These are phyloP conservation scores for Yarrowia sp. DNA, from an alignment of 805 yeast species.

Conservation along the genomic window DNA sequence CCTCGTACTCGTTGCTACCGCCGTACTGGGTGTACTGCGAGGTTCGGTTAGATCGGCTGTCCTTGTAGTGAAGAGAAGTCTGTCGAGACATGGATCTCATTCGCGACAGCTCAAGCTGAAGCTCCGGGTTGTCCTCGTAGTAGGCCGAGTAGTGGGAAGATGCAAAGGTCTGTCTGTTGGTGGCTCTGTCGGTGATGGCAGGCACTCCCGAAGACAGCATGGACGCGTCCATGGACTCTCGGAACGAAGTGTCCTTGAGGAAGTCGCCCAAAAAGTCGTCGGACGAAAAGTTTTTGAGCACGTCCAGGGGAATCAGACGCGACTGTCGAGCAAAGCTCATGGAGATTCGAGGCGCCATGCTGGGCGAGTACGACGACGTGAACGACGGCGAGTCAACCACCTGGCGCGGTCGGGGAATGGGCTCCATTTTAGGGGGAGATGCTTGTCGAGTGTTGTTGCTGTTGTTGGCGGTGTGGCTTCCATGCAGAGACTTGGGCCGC, in stretches of 20 bases:
- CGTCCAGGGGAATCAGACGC: slow-evolving; percentile 17
- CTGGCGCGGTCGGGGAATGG: slow-evolving; percentile 14
- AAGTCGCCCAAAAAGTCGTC: slow-evolving; percentile 21
- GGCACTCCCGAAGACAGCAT: slow-evolving; percentile 5
- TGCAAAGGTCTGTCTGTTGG: slow-evolving; percentile 22
- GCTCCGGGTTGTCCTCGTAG: slow-evolving; percentile 27
- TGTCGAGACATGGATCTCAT: slow-evolving; percentile 21
- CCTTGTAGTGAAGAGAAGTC: slow-evolving; percentile 12
- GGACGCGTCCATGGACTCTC: slow-evolving; percentile 24
- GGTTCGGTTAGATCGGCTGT: slow-evolving; percentile 18
- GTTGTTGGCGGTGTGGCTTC: not conserved
- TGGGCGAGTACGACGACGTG: slow-evolving; percentile 14
- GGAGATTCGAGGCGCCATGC: slow-evolving; percentile 22
- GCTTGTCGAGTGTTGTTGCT: not conserved
- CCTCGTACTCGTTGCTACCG: slow-evolving; percentile 5
- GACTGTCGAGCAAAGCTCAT: slow-evolving; percentile 25
- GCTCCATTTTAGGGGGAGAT: slow-evolving; percentile 15
- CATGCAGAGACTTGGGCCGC: slow-evolving; percentile 14
- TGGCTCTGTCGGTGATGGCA: slow-evolving; percentile 6
- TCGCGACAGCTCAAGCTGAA: slow-evolving; percentile 26
- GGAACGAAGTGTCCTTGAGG: slow-evolving; percentile 23
- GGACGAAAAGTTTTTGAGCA: not conserved
- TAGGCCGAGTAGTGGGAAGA: slow-evolving; percentile 14
- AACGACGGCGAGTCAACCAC: slow-evolving; percentile 10
- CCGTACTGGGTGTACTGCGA: slow-evolving; percentile 10